Evolutionary conservation across 2,329 filamentous ascomycete genomes (phyloP).

Genomic region (Venturia effusa): DNA sequence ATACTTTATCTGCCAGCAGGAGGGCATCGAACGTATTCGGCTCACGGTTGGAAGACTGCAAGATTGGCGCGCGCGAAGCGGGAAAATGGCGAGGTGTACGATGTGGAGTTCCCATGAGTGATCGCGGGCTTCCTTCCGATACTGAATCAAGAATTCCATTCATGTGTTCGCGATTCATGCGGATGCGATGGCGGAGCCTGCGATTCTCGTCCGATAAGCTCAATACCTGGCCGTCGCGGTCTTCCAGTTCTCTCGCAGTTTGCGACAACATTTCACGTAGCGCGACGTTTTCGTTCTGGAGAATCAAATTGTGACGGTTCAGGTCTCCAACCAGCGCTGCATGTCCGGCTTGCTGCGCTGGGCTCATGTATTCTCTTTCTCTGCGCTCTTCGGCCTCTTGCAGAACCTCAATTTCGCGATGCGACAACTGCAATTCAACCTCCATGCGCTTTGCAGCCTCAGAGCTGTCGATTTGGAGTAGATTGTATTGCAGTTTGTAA

Average conservation of each 20-base stretch:
- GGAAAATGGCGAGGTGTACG: conserved; percentile 21
- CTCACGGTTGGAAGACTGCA: conserved; percentile 24
- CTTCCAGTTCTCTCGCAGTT: conserved; percentile 68
- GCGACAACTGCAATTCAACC: conserved; percentile 87
- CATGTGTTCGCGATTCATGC: conserved; percentile 81
- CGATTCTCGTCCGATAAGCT: conserved; percentile 64
- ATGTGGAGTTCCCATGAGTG: conserved; percentile 42
- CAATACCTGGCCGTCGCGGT: conserved; percentile 63
- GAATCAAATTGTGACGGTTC: conserved; percentile 47
- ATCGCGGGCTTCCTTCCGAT: conserved; percentile 61
- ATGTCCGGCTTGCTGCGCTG: conserved; percentile 46
- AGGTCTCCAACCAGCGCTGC: conserved; percentile 39
- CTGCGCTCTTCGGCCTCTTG: conserved; percentile 61
- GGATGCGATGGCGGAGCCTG: conserved; percentile 70
- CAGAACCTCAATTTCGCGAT: conserved; percentile 75
- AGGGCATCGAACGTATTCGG: conserved; percentile 66
- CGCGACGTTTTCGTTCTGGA: conserved; percentile 54
- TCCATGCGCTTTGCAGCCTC: conserved; percentile 78
- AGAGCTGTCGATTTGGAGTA: conserved; percentile 72
- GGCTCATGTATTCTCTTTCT: conserved; percentile 38
- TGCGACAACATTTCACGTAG: conserved; percentile 56
- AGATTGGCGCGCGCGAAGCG: conserved; percentile 14
- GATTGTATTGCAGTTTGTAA: conserved; percentile 79
- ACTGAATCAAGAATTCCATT: conserved; percentile 34
- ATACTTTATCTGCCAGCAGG: conserved; percentile 61